Evolutionary conservation across 108 stramenopile species (phyloP), one percentile per base, ranked within the genome.

Genomic region (Fistulifera solaris): DNA sequence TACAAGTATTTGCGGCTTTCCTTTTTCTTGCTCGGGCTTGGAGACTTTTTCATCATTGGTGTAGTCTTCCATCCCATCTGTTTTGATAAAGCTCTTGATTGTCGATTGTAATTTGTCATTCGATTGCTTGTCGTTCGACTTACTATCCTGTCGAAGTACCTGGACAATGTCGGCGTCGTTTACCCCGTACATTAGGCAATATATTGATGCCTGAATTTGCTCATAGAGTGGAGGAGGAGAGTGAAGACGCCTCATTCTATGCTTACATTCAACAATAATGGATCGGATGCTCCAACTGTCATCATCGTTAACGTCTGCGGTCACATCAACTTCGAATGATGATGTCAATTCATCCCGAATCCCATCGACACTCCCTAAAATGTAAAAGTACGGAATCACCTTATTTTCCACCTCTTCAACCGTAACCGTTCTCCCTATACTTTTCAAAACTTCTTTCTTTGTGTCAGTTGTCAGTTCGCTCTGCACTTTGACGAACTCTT

Each of bases 191-290:
- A 90, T 86, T 1, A 79, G 59, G 48, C 84, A 86, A 50, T 90
- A 90, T 11, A 70, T 46, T 15, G 61, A 66, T 12, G 82, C 63
- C 66, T 90, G 88, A 46, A 90, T 84, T 56, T 79, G 78, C 69
- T 90, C 88, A 52, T 85, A 90, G 0, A 90, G 63, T 12, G 83
- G 88, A 4, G 83, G 82, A 39, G 76, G 67, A 14, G 57, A 51
- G 6, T 62, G 63, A 0, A 83, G 50, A 21, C 63, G 46, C n/a
- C 58, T 56, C 84, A 90, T 86, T 39, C 88, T 72, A 63, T 90
- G 88, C 55, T 90, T 90, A 66, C 79, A 81, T 69, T 90, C 88
- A 10, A 90, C 82, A 31, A 90, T 63, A 24, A 83, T 70, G 17
- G 63, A 61, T 27, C 72, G 67, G 7, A 85, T 31, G 7, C 44